phyloP scores from a whole-genome alignment of 2,329 filamentous ascomycete species.

The Coniochaeta sp. region DNA sequence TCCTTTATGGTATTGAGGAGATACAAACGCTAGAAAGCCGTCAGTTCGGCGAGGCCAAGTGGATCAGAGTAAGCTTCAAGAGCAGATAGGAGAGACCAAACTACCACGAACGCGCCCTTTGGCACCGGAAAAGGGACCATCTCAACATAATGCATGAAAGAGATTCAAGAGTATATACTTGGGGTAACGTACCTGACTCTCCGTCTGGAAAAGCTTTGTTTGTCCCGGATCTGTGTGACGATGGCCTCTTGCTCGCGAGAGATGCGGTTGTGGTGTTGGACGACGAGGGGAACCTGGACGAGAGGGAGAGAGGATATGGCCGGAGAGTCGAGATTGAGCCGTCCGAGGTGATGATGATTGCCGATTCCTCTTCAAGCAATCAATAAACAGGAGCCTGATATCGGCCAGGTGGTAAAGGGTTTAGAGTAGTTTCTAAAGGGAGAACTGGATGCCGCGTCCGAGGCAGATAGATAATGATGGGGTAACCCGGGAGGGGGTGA shows the following conservation, averaged over 20 bases:
- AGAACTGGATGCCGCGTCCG: conserved; percentile 9
- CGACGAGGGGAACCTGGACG: background rate
- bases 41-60: too few species aligned
- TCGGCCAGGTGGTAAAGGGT: background rate
- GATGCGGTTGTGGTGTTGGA: background rate
- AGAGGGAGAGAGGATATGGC: background rate
- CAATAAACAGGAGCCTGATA: background rate
- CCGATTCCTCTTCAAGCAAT: background rate
- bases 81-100: too few species aligned
- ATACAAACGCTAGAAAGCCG: background rate
- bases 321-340: too few species aligned
- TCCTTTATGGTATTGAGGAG: background rate
- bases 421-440: conserved; percentile 9
- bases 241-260: too few species aligned
- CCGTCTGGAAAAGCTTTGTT: too few species aligned
- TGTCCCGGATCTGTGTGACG: too few species aligned
- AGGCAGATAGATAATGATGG: background rate
- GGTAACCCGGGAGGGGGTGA: background rate
- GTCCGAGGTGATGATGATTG: background rate
- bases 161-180: too few species aligned
- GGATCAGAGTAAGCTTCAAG: too few species aligned
- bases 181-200: too few species aligned
- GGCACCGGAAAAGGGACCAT: too few species aligned
- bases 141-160: too few species aligned
- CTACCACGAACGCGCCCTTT: too few species aligned